Percentiles rank a stretch among this genome's conserved stretches.
Evolutionary conservation across 2,329 filamentous ascomycete species (phyloP).

Genomic region (Coniochaeta pulveracea): DNA sequence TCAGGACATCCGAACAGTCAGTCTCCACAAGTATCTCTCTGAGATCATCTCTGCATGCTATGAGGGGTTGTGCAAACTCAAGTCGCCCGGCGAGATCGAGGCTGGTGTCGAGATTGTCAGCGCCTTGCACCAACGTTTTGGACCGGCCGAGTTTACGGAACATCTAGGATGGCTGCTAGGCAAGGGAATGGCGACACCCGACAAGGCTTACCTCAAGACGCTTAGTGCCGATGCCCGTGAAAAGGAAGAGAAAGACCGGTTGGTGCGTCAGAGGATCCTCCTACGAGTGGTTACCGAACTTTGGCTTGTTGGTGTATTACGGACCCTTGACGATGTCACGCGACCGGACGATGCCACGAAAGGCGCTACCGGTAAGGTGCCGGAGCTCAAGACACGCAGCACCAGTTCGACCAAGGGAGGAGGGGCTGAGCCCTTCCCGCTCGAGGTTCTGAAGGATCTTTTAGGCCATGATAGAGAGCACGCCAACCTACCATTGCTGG

Average conservation of each 20-base stretch:
- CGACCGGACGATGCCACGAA: slow-evolving; percentile 53
- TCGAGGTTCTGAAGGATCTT: slow-evolving; percentile 96
- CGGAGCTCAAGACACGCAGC: slow-evolving; percentile 44
- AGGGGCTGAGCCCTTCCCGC: slow-evolving; percentile 80
- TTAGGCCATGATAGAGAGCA: slow-evolving; percentile 91
- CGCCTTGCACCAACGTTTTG: slow-evolving; percentile 92
- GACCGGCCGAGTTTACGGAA: slow-evolving; percentile 78
- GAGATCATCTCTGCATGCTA: slow-evolving; percentile 95
- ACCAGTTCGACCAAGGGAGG: slow-evolving; percentile 48
- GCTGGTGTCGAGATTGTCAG: slow-evolving; percentile 88
- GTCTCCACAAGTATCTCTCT: slow-evolving; percentile 90
- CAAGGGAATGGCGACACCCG: slow-evolving; percentile 81
- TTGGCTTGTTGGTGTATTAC: slow-evolving; percentile 83
- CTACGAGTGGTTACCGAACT: slow-evolving; percentile 87
- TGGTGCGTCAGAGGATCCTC: slow-evolving; percentile 74
- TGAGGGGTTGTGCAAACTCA: slow-evolving; percentile 85
- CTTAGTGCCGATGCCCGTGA: slow-evolving; percentile 75
- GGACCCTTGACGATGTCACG: slow-evolving; percentile 61
- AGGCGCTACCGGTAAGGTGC: slow-evolving; percentile 51
- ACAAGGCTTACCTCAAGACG: slow-evolving; percentile 71
- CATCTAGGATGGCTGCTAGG: slow-evolving; percentile 88
- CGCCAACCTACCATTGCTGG: slow-evolving; percentile 77
- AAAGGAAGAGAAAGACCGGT: slow-evolving; percentile 88
- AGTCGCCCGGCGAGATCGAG: slow-evolving; percentile 82
- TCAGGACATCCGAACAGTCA: slow-evolving; percentile 80